phyloP scores from a whole-genome alignment of 1,284 basidiomycete species.

The Tilletia indica region DNA sequence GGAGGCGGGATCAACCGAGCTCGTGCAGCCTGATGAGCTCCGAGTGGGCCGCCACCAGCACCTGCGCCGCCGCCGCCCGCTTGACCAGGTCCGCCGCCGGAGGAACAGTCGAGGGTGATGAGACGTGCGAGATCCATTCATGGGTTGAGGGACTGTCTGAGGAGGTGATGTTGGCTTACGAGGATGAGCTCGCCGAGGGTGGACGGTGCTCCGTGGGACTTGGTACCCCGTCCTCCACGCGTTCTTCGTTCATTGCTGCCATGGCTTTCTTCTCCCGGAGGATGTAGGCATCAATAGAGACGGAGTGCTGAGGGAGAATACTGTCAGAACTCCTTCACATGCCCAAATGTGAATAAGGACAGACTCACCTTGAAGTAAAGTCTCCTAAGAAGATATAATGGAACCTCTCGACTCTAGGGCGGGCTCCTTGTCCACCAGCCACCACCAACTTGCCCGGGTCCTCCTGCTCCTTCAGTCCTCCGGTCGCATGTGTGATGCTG shows the following conservation, averaged over 20 bases:
- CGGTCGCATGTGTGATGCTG: no score
- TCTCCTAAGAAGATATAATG: no score
- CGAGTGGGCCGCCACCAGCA: neutral
- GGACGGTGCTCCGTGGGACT: neutral
- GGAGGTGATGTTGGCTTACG: slow-evolving; percentile 13
- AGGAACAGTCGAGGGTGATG: slow-evolving; percentile 18
- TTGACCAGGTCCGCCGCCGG: neutral
- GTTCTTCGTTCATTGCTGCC: neutral
- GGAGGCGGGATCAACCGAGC: neutral
- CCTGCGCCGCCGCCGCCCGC: neutral
- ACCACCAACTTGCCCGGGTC: no score
- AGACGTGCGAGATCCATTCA: slow-evolving; percentile 38
- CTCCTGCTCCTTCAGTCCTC: no score
- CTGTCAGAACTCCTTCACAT: no score
- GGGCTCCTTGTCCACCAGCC: no score
- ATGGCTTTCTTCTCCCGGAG: neutral
- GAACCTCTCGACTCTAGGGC: no score
- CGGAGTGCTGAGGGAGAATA: no score
- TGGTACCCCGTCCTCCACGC: neutral
- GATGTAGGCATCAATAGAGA: no score
- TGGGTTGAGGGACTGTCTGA: slow-evolving; percentile 32
- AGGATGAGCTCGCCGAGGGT: slow-evolving; percentile 11
- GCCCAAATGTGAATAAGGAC: no score
- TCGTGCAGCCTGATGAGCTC: neutral
- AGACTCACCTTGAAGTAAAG: no score